phyloP scores from a whole-genome alignment of 495 filamentous ascomycete species.

The Penicillium fimorum region DNA sequence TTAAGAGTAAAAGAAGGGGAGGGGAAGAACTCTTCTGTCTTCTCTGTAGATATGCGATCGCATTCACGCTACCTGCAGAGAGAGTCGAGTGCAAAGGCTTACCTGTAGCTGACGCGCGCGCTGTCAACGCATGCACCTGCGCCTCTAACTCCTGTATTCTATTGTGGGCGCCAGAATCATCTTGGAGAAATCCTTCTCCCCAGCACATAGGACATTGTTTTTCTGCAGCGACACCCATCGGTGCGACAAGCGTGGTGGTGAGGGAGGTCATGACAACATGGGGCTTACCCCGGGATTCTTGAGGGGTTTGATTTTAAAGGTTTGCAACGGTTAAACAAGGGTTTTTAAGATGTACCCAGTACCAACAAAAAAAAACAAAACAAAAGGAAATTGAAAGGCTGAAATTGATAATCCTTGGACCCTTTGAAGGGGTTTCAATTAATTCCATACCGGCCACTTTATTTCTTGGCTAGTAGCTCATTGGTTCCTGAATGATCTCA shows the following conservation, averaged over 20 bases:
- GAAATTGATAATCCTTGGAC: background rate
- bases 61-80: background rate
- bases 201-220: conserved; percentile 50
- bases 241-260: conserved; percentile 39
- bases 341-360: background rate
- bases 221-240: conserved; percentile 33
- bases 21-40: background rate
- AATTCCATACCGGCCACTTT: conserved; percentile 13
- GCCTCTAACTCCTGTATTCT: conserved; percentile 78
- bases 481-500: conserved; percentile 10
- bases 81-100: conserved; percentile 23
- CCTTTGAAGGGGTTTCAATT: conserved; percentile 10
- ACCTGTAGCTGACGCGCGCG: conserved; percentile 77
- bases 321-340: background rate
- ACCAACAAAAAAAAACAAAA: too few relatives aligned
- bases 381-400: background rate
- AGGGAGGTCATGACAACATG: conserved; percentile 32
- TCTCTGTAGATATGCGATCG: background rate
- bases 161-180: conserved; percentile 54
- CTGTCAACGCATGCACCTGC: conserved; percentile 69
- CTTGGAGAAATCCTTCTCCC: conserved; percentile 36
- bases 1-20: background rate
- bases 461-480: conserved; percentile 6
- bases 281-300: conserved; percentile 22
- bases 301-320: background rate